Evolutionary conservation across 2,329 filamentous ascomycete genomes (phyloP).

Genomic region (Cryphonectria japonica): DNA sequence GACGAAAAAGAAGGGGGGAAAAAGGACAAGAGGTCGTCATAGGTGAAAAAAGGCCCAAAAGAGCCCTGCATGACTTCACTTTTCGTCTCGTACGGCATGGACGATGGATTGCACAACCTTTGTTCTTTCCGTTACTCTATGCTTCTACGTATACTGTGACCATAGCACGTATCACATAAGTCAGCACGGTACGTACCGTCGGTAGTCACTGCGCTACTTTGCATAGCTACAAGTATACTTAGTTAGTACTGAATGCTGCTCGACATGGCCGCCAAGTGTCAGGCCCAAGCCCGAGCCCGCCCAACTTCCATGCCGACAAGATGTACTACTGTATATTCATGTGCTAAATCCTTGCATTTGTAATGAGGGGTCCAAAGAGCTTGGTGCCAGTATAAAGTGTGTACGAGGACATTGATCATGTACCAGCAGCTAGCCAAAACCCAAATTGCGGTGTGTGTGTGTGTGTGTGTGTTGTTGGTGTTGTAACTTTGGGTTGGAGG

Average conservation of each 20-base stretch:
- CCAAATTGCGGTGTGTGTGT: slow-evolving; percentile 17
- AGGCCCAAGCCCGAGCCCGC: too few relatives aligned
- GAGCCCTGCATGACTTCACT: not conserved
- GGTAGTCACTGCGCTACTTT: too few relatives aligned
- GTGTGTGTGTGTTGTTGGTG: not conserved
- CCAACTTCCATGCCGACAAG: too few relatives aligned
- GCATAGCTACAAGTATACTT: too few relatives aligned
- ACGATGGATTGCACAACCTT: not conserved
- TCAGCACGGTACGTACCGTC: not conserved
- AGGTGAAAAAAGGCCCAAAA: not conserved
- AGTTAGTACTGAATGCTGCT: too few relatives aligned
- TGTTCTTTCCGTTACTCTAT: not conserved
- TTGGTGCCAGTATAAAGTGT: not conserved
- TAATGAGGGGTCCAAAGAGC: too few relatives aligned
- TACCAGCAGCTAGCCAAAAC: not conserved
- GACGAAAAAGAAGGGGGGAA: too few relatives aligned
- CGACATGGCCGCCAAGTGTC: too few relatives aligned
- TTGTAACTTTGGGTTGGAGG: slow-evolving; percentile 13
- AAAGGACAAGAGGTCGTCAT: not conserved
- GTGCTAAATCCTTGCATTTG: too few relatives aligned
- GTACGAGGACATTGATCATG: not conserved
- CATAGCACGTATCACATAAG: not conserved
- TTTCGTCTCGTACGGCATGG: too few relatives aligned
- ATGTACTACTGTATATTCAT: too few relatives aligned
- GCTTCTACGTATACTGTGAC: not conserved